Evolutionary conservation across 2,329 filamentous ascomycete genomes (phyloP), one percentile per base, ranked within the genome.

Genomic region (Cladobotryum mycophilum): DNA sequence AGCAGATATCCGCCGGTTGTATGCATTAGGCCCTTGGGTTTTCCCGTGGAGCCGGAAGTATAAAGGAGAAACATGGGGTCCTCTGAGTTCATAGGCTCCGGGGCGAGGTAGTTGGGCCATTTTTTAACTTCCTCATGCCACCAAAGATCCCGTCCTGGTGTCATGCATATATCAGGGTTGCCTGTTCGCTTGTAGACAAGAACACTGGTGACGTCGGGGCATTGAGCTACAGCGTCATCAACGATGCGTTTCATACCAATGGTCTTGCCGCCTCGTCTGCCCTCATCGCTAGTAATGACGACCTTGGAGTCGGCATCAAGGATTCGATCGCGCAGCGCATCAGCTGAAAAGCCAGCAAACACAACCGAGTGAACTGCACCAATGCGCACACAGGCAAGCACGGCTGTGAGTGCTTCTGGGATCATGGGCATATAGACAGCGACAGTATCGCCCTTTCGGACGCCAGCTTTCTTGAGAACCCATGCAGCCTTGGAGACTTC

Each of bases 111-210:
- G 61, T 83, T 79, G 55, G 93, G 93, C 82, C 89, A 97, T 76
- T 96, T 97, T 69, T 95, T 89, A 49, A 92, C 85, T 79, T 97
- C 92, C 75, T 97, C 93, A 70, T 97, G 90, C 93, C 93, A 99
- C 93, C 93, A 97, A 65, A 82, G 79, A 71, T 99, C 93, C 63
- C 93, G 85, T 57, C 89, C 90, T 60, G 82, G 72, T 49, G 89
- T 95, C 87, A 86, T 91, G 20, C 3, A 20, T 20, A 20, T 56
- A 92, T 91, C n/a, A 97, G 85, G 89, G 45, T 90, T 85, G 47
- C 92, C 91, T 37, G 93, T 97, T 61, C 92, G 87, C 81, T 95
- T 92, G 79, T 85, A 97, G 50, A 97, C 92, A 36, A 97, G 78
- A 61, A 89, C 88, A 69, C 88, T 83, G 38, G 78, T 82, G 58